These are phyloP conservation scores for Allium sativum DNA, from an alignment of 106 monocot genomes.

Conservation along the genomic window DNA sequence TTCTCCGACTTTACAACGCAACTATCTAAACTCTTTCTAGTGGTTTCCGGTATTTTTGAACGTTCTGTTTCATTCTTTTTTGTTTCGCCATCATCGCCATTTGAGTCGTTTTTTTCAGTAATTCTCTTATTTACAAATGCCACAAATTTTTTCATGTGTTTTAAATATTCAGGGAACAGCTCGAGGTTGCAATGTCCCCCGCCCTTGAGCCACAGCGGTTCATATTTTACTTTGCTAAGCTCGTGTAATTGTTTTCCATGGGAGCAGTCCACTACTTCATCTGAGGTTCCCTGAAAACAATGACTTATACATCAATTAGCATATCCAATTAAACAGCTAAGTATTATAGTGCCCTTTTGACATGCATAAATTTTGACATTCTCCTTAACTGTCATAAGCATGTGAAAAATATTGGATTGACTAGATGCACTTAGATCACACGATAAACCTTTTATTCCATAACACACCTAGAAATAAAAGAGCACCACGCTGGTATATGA, in stretches of 20 bases:
- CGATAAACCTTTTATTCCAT: too few relatives aligned
- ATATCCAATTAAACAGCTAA: too few relatives aligned
- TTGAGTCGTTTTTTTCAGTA: conserved; percentile 10
- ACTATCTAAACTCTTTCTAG: conserved; percentile 50
- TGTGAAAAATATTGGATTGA: too few relatives aligned
- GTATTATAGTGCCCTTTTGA: too few relatives aligned
- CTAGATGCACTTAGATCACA: too few relatives aligned
- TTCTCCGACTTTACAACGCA: conserved; percentile 26
- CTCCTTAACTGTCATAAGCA: too few relatives aligned
- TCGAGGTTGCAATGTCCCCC: conserved; percentile 69
- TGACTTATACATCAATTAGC: too few relatives aligned
- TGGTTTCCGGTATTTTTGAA: conserved; percentile 12
- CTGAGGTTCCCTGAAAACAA: conserved; percentile 48
- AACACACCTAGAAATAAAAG: too few relatives aligned
- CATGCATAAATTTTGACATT: too few relatives aligned
- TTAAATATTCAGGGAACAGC: conserved; percentile 52
- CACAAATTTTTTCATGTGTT: conserved; percentile 57
- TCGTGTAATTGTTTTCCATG: conserved; percentile 68
- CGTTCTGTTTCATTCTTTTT: conserved; percentile 4
- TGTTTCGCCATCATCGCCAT: conserved; percentile 9
- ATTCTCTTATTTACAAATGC: conserved; percentile 27
- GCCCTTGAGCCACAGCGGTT: conserved; percentile 51
- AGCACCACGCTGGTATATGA: too few relatives aligned
- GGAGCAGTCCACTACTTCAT: conserved; percentile 63
- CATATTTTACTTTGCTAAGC: conserved; percentile 55